Evolutionary conservation across 2,329 filamentous ascomycete genomes (phyloP), one percentile per base, ranked within the genome.

Genomic region (Raffaelea arxii): DNA sequence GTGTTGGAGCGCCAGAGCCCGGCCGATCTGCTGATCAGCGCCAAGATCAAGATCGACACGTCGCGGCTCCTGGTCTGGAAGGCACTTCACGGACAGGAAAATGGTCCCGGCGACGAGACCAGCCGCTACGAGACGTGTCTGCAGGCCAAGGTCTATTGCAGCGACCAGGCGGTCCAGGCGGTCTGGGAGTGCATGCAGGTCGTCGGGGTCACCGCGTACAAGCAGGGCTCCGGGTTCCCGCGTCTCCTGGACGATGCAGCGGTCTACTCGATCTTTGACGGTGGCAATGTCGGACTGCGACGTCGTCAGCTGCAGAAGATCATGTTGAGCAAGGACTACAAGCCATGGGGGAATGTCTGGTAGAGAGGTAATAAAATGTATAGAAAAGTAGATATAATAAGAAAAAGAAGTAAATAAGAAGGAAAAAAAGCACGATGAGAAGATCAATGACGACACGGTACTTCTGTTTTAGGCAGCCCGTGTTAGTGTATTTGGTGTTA

Each of bases 101-200:
- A 27, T 4, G 42, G 14, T 16, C 54, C 72, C 35, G 63, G 69
- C 38, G 62, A 65, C 11, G 65, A 65, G 0, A 58, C 61, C 4
- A 65, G 64, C 1, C 59, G 62, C 30, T 65, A 64, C 50, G 51
- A 61, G n/a, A 53, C 60, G 3, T 58, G 65, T 18, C 56, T 66
- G 6, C 65, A 69, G 39, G 68, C 71, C 3, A 77, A 77, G 59
- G 62, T 77, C 0, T 73, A 65, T 50, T 68, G 68, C 36, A 70
- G 66, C 2, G 73, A 76, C 48, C 59, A 62, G 21, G 67, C 69
- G 3, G 69, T 73, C 1, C 66, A 68, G 49, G 65, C 61, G 6
- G 65, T 72, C 3, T 59, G 65, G 43, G 70, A 75, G 45, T 68
- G 66, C 4, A 76, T 77, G 52, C 67, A 67, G 46, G 66, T 65